A percentile compares a stretch with the other conserved stretches of the same genome.
Conservation (phyloP, 768 basidiomycete genomes). For the Lactarius pseudohatsudake region DNA sequence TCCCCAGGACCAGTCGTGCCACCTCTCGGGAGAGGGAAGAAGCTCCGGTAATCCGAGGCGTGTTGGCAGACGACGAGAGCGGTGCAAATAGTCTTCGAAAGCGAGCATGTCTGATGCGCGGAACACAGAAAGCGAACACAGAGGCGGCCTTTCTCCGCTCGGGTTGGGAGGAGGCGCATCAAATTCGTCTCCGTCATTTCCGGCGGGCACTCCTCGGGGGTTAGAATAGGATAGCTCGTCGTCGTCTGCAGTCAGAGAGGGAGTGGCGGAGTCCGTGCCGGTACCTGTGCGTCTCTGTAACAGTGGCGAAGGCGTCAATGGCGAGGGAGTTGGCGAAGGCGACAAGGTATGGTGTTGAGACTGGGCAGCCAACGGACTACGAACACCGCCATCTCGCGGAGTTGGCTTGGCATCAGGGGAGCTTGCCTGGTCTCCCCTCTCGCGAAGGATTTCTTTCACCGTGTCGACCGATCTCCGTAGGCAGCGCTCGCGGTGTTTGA, state of each 20-base stretch:
- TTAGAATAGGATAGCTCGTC: slow-evolving; percentile 17
- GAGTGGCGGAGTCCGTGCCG: slow-evolving; percentile 15
- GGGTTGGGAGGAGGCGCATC: not conserved
- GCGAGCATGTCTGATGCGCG: slow-evolving; percentile 25
- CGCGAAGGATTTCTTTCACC: slow-evolving; percentile 23
- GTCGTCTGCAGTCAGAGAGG: slow-evolving; percentile 23
- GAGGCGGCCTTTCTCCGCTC: slow-evolving; percentile 9
- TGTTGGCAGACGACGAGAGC: slow-evolving; percentile 29
- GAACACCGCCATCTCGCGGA: not conserved
- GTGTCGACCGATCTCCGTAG: slow-evolving; percentile 24
- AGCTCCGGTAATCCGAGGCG: slow-evolving; percentile 27
- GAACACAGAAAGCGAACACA: slow-evolving; percentile 26
- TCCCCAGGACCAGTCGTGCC: slow-evolving; percentile 31
- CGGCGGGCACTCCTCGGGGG: slow-evolving; percentile 3
- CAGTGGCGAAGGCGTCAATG: slow-evolving; percentile 4
- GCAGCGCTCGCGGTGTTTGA: slow-evolving; percentile 29
- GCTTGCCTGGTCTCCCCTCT: slow-evolving; percentile 13
- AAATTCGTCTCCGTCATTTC: slow-evolving; percentile 6
- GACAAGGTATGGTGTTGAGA: slow-evolving; percentile 4
- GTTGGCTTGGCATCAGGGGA: slow-evolving; percentile 1
- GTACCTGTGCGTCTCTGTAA: slow-evolving; percentile 3
- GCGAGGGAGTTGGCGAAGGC: slow-evolving; percentile 5
- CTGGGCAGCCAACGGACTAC: not conserved
- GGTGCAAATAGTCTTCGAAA: slow-evolving; percentile 29
- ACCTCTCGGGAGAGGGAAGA: slow-evolving; percentile 21